A percentile compares a stretch with the other conserved stretches of the same genome.
These are phyloP conservation scores for Hypoxylon fragiforme DNA, from an alignment of 495 filamentous ascomycete species.

Conservation along the genomic window DNA sequence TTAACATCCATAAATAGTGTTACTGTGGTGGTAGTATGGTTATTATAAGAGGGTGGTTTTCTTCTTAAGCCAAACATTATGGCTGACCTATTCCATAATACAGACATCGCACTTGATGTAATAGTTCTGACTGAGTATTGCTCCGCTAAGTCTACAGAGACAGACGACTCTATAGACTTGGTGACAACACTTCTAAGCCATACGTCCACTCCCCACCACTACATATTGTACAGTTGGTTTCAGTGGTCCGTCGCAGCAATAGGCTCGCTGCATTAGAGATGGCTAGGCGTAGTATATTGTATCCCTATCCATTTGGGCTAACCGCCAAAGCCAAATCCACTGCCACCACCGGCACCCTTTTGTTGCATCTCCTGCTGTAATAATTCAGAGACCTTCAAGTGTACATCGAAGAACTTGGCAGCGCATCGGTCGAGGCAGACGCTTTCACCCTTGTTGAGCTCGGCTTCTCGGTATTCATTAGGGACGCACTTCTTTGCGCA, in stretches of 20 bases:
- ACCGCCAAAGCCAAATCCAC: slow-evolving; percentile 42
- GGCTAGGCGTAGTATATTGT: too few relatives aligned
- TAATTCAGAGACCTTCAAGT: slow-evolving; percentile 79
- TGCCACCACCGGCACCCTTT: slow-evolving; percentile 42
- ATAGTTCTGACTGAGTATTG: not conserved
- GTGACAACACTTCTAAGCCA: not conserved
- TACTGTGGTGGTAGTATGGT: not conserved
- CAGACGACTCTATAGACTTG: too few relatives aligned
- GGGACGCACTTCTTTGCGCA: slow-evolving; percentile 94
- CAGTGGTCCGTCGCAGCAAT: not conserved
- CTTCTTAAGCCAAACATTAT: slow-evolving; percentile 10
- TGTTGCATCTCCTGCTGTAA: slow-evolving; percentile 53
- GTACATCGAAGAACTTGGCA: slow-evolving; percentile 97
- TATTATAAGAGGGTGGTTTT: slow-evolving; percentile 18
- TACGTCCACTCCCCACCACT: not conserved
- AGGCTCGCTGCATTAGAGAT: not conserved
- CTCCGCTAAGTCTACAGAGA: too few relatives aligned
- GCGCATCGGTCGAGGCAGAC: slow-evolving; percentile 97
- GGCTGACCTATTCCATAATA: slow-evolving; percentile 16
- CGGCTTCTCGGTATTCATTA: slow-evolving; percentile 85
- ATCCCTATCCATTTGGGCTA: too few relatives aligned
- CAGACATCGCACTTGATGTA: not conserved
- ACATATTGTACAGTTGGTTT: slow-evolving; percentile 19
- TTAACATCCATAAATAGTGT: too few relatives aligned
- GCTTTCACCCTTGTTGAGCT: slow-evolving; percentile 96